Base-by-base conservation (phyloP, 306 rosid species). In the Arachis stenosperma region DNA sequence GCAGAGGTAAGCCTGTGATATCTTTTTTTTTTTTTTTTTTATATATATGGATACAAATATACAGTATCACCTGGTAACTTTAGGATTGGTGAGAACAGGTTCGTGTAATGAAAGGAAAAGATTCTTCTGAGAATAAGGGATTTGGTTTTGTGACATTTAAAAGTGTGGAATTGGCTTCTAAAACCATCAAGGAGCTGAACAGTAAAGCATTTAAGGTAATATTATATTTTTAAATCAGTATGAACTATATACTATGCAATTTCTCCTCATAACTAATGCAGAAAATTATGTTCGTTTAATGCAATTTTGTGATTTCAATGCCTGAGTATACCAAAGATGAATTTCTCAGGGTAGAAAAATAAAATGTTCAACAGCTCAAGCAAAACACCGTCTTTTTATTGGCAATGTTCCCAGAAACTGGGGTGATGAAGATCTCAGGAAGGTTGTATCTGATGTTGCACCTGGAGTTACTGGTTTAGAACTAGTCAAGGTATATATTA, bases 341-440 rank as follows among this genome's bases (percentile, higher is more conserved):
- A 69, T 73, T 73, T 73, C 71, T 58, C 79, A 91, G 99, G 96
- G 97, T 54, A 89, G 71, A 86, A 91, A 77, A 81, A 83, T 91
- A 63, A 94, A 86, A 82, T 94, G 97, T 80, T 94, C 99, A 15
- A 84, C 92, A 47, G 88, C 97, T 80, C 93, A 94, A 85, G 95
- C 95, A 61, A 94, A 91, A 88, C 90, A 94, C 81, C 95, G 99
- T 44, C 90, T 94, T 78, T 94, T 94, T 83, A 88, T 94, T 68
- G 97, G 97, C 63, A 94, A 94, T 78, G 78, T 94, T 88, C 99
- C 97, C 41, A 89, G 95, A 88, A 85, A 84, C 83, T 94, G 97
- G 99, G 88, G 87, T 29, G 95, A 89, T 60, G 92, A 82, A 67
- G 99, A 91, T 79, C 85, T 94, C 52, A 86, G 75, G 85, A 91